phyloP scores from a whole-genome alignment of 106 monocot genomes.

The Gastrodia elata region DNA sequence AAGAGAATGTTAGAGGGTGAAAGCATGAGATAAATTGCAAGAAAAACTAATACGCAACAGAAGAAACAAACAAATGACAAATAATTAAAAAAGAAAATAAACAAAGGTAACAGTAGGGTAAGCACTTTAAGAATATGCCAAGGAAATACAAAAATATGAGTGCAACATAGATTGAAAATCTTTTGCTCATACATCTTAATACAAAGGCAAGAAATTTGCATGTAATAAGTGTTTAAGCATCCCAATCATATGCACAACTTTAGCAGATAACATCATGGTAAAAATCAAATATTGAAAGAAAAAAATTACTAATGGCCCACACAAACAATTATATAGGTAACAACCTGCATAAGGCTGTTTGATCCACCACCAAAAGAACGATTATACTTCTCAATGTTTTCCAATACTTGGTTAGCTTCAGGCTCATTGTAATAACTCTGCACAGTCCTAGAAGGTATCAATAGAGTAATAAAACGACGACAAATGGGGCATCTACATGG shows the following conservation, averaged over 20 bases:
- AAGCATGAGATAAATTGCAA: neutral
- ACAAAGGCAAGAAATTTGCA: neutral
- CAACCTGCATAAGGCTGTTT: slow-evolving; percentile 61
- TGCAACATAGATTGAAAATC: neutral
- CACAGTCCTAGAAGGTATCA: slow-evolving; percentile 47
- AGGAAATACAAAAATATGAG: neutral
- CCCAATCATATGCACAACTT: neutral
- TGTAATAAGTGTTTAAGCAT: neutral
- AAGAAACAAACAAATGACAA: neutral
- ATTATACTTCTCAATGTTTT: slow-evolving; percentile 64
- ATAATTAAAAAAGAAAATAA: neutral
- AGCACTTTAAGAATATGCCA: neutral
- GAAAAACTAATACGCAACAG: neutral
- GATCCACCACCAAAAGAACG: slow-evolving; percentile 66
- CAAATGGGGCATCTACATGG: slow-evolving; percentile 94
- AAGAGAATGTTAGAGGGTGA: neutral
- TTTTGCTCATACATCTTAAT: neutral
- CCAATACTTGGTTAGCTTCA: slow-evolving; percentile 32
- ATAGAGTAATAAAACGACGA: slow-evolving; percentile 67
- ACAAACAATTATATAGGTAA: neutral
- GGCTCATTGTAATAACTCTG: slow-evolving; percentile 20
- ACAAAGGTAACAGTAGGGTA: neutral
- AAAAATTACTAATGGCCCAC: neutral
- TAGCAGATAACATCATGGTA: neutral
- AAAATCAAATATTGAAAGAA: neutral